Evolutionary conservation across 164 flowering plant species (phyloP), one percentile per base, ranked within the genome.

Genomic region (Malania oleifera): DNA sequence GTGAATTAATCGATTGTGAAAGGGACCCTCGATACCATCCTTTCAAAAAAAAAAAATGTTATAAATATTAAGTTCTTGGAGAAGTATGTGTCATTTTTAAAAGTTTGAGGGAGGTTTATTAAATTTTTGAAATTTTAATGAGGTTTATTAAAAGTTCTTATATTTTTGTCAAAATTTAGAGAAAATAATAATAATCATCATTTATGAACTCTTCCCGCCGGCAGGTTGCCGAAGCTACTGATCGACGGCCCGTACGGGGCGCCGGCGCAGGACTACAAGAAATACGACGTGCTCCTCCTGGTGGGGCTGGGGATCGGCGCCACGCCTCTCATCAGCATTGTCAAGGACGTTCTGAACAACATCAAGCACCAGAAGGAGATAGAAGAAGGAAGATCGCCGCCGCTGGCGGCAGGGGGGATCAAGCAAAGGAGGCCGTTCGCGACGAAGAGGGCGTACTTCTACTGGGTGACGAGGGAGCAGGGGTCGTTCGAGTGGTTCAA

Each of bases 181-280:
- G n/a, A n/a, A n/a, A n/a, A n/a, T n/a, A n/a, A n/a, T n/a, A n/a
- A n/a, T n/a, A n/a, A n/a, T n/a, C n/a, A n/a, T n/a, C n/a, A n/a
- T n/a, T n/a, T n/a, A n/a, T n/a, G n/a, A n/a, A n/a, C n/a, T n/a
- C n/a, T 31, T 31, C 35, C 31, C 27, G 27, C 14, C 1, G 17
- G 13, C 72, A 83, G 86, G 63, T 44, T 77, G 25, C 89, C 89
- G 6, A 81, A 39, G 60, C 66, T 84, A 39, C 49, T 66, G 28
- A 77, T 82, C 19, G 87, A 82, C 15, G 90, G 90, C 0, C 83
- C 90, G 0, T 84, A 84, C 46, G 90, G 90, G 19, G 90, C 90
- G 0, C 90, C 90, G 1, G 82, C 90, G 15, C 90, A 84, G 24
- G 83, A 84, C 72, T 80, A 84, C 77, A 78, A 72, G 22, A 47